Evolutionary conservation across 2,329 filamentous ascomycete species (phyloP).

Genomic region (Sphaceloma murrayae): DNA sequence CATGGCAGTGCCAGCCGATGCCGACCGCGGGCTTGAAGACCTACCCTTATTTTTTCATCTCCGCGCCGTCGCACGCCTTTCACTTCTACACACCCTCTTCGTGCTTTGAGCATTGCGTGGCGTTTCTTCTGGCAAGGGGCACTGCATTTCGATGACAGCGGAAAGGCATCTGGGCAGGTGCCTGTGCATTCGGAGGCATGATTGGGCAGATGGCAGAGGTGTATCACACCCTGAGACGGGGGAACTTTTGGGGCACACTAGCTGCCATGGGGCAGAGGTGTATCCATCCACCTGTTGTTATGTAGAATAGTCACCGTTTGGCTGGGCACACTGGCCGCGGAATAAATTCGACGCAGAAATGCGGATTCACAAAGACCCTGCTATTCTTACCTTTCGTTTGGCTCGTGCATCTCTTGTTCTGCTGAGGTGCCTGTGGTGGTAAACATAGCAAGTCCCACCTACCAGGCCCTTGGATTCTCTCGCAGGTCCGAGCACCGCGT

Average conservation of each 20-base stretch:
- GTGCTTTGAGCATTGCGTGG: constrained; percentile 14
- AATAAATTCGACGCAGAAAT: constrained; percentile 9
- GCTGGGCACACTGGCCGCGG: constrained; percentile 15
- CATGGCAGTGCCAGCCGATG: constrained; percentile 11
- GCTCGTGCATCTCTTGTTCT: no score
- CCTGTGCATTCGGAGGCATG: neutral
- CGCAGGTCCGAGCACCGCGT: constrained; percentile 8
- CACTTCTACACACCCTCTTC: constrained; percentile 7
- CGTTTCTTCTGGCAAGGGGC: constrained; percentile 15
- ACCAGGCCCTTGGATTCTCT: no score
- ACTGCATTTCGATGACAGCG: constrained; percentile 7
- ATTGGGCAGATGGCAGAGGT: constrained; percentile 4
- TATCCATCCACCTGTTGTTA: no score
- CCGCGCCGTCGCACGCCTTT: constrained; percentile 8
- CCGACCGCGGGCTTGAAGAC: constrained; percentile 13
- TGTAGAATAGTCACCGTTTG: constrained; percentile 10
- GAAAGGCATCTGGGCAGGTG: neutral
- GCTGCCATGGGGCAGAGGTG: no score
- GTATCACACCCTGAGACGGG: no score
- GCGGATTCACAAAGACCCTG: no score
- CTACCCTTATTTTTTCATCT: no score
- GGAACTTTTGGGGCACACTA: no score
- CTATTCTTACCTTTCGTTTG: no score
- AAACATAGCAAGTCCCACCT: no score
- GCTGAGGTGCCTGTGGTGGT: no score